These are phyloP conservation scores for Apiotrichum brassicae DNA, from an alignment of 1,284 basidiomycete species.

Conservation along the genomic window DNA sequence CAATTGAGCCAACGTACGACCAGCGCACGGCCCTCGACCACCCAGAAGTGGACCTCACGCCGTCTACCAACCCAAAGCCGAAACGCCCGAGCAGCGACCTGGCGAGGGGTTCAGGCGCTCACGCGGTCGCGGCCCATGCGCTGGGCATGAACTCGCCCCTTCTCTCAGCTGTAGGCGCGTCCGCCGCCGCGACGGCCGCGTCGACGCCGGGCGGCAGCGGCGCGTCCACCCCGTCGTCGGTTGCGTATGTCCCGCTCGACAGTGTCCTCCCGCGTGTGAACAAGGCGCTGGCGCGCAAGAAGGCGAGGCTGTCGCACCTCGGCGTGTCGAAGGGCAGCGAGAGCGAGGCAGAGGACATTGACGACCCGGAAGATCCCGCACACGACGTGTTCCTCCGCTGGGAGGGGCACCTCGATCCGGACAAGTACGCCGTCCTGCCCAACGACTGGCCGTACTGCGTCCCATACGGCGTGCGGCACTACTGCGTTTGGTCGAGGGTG, in stretches of 20 bases:
- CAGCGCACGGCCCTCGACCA: conserved; percentile 16
- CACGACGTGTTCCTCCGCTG: neutral
- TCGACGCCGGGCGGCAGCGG: conserved; percentile 2
- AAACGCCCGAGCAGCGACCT: neutral
- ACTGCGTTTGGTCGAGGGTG: conserved; percentile 43
- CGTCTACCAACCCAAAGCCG: conserved; percentile 11
- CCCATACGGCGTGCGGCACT: conserved; percentile 42
- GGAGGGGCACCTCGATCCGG: conserved; percentile 20
- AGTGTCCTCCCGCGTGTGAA: conserved; percentile 10
- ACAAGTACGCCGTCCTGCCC: conserved; percentile 37
- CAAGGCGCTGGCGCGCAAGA: neutral
- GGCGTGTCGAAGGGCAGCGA: neutral
- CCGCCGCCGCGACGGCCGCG: conserved; percentile 7
- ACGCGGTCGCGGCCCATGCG: neutral
- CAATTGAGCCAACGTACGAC: conserved; percentile 18
- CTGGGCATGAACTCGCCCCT: neutral
- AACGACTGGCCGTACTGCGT: conserved; percentile 47
- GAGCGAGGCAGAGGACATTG: neutral
- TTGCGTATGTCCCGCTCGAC: conserved; percentile 15
- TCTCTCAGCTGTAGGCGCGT: neutral
- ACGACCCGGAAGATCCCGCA: neutral
- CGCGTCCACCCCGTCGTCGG: conserved; percentile 11
- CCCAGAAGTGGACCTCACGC: conserved; percentile 16
- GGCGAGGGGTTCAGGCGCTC: neutral
- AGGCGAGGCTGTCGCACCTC: neutral